These are phyloP conservation scores for Scutellaria minor DNA, from an alignment of 257 asterid genomes.

Conservation along the genomic window DNA sequence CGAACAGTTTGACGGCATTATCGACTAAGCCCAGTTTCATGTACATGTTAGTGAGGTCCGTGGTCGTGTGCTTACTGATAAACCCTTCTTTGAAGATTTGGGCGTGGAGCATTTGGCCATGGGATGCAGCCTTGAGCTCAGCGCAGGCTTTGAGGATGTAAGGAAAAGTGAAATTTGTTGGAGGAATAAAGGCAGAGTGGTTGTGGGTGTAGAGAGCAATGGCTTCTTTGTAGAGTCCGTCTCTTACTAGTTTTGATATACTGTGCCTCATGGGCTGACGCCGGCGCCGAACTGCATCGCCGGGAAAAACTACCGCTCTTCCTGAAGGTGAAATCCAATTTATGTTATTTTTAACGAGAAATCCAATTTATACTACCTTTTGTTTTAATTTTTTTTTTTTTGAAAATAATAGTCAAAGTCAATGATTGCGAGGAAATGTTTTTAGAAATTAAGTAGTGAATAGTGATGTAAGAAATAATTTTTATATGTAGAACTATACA, in stretches of 20 bases:
- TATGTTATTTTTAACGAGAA: too few species aligned
- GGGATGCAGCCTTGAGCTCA: constrained; percentile 50
- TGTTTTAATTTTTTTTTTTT: too few species aligned
- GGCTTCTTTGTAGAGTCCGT: constrained; percentile 76
- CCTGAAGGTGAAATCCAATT: neutral
- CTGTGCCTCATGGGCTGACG: constrained; percentile 63
- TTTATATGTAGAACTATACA: too few species aligned
- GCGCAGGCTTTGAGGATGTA: constrained; percentile 86
- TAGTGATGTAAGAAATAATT: too few species aligned
- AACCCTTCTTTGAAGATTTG: constrained; percentile 67
- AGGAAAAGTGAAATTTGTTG: constrained; percentile 74
- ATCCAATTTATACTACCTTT: too few species aligned
- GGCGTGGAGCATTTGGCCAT: constrained; percentile 71
- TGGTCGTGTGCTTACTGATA: constrained; percentile 51
- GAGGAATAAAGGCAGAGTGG: constrained; percentile 56
- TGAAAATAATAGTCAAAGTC: too few species aligned
- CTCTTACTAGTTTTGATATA: constrained; percentile 62
- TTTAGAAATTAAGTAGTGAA: too few species aligned
- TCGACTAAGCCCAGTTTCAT: constrained; percentile 53
- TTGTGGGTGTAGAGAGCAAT: constrained; percentile 52
- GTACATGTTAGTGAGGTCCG: constrained; percentile 68
- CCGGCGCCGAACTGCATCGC: constrained; percentile 38
- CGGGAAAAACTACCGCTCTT: neutral
- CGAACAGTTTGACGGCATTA: constrained; percentile 72
- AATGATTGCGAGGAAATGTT: too few species aligned